Conservation (phyloP, 2,329 filamentous ascomycete species). For the Penicillium sp. region DNA sequence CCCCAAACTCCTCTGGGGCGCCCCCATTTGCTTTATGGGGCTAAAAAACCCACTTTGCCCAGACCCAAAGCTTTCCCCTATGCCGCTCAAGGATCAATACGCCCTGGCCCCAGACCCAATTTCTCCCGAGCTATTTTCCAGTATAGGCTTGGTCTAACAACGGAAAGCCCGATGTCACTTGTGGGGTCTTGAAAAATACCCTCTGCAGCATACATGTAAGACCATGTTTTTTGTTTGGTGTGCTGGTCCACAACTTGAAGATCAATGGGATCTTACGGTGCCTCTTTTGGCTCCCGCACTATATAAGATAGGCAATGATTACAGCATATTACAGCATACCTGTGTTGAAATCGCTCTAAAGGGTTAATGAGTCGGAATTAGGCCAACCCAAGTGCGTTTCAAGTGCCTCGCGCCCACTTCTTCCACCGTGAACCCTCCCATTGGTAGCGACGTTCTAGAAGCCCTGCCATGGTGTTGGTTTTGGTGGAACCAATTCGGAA, state of each 20-base stretch:
- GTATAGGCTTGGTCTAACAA: constrained; percentile 19
- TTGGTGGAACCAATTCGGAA: not conserved
- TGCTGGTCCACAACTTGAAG: constrained; percentile 25
- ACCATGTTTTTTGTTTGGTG: not conserved
- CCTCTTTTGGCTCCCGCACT: not conserved
- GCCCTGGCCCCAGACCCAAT: constrained; percentile 23
- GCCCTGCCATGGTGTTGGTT: constrained; percentile 10
- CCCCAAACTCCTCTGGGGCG: constrained; percentile 21
- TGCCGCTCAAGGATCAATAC: constrained; percentile 27
- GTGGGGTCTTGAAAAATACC: constrained; percentile 21
- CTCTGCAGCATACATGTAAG: not conserved
- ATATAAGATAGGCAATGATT: constrained; percentile 20
- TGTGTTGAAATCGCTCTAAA: constrained; percentile 8
- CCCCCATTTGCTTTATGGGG: constrained; percentile 26
- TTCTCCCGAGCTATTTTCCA: constrained; percentile 15
- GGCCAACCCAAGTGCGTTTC: constrained; percentile 14
- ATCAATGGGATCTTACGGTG: constrained; percentile 21
- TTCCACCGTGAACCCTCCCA: constrained; percentile 10
- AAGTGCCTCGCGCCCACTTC: constrained; percentile 10
- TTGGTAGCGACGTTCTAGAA: constrained; percentile 27
- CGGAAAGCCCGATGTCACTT: constrained; percentile 23
- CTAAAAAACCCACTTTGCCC: constrained; percentile 22
- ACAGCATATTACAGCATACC: constrained; percentile 8
- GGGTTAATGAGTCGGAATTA: constrained; percentile 12
- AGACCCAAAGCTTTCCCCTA: constrained; percentile 15